Evolutionary conservation across 352 stramenopile genomes (phyloP).

Genomic region (Pythium folliculosum): DNA sequence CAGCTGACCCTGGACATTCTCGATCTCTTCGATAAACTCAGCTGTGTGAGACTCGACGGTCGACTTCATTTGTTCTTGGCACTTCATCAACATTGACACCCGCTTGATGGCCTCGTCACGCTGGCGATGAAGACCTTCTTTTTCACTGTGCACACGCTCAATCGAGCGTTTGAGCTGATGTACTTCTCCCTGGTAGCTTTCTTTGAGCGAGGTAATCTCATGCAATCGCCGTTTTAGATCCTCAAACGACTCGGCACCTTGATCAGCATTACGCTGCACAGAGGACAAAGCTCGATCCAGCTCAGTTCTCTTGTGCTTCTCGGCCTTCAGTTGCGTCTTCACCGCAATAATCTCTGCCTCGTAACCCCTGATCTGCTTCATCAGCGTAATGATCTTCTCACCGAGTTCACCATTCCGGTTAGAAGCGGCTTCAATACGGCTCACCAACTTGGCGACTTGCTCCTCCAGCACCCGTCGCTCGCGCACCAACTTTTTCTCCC

Average conservation of each 20-base stretch:
- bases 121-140: conserved; percentile 46
- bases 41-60: conserved; percentile 63
- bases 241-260: conserved; percentile 26
- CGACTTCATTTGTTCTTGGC: conserved; percentile 64
- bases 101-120: conserved; percentile 63
- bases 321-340: conserved; percentile 63
- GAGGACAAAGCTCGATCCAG: conserved; percentile 27
- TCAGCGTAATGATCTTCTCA: conserved; percentile 58
- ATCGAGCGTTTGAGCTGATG: conserved; percentile 43
- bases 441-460: conserved; percentile 51
- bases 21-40: conserved; percentile 71
- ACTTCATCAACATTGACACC: conserved; percentile 54
- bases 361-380: conserved; percentile 60
- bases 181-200: conserved; percentile 59
- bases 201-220: conserved; percentile 48
- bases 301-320: conserved; percentile 55
- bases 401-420: conserved; percentile 60
- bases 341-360: conserved; percentile 61
- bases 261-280: conserved; percentile 19
- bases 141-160: conserved; percentile 44
- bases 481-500: conserved; percentile 57
- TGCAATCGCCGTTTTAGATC: conserved; percentile 46
- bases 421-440: conserved; percentile 52
- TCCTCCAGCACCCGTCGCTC: conserved; percentile 60
- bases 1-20: conserved; percentile 60